Evolutionary conservation across 192 early-diverging fungal genomes (phyloP).

Genomic region (Anaeromyces robustus): DNA sequence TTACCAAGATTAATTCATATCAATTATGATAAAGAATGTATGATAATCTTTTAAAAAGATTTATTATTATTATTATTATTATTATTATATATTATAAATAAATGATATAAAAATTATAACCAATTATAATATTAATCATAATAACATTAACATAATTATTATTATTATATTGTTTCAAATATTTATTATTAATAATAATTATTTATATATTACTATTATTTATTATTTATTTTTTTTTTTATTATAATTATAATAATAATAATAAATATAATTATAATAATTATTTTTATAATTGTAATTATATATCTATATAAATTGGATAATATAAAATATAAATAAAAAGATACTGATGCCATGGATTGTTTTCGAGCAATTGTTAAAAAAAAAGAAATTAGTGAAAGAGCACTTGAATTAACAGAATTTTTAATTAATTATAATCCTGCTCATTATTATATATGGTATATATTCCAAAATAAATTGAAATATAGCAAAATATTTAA

Average conservation of each 20-base stretch:
- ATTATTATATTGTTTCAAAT: no score
- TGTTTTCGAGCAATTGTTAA: conserved; percentile 68
- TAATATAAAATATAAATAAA: not conserved
- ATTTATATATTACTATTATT: no score
- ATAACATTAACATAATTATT: no score
- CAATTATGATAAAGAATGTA: conserved; percentile 62
- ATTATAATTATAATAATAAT: no score
- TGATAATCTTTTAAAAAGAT: no score
- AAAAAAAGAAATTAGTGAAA: conserved; percentile 53
- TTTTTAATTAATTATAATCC: conserved; percentile 72
- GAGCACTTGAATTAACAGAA: conserved; percentile 68
- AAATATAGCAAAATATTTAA: no score
- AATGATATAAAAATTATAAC: no score
- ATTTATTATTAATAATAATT: no score
- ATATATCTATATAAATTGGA: not conserved
- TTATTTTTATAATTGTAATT: not conserved
- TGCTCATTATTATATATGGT: conserved; percentile 90
- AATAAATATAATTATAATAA: no score
- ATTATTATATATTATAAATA: not conserved
- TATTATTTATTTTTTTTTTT: no score
- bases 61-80: not conserved
- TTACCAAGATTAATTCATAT: conserved; percentile 59
- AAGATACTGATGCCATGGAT: conserved; percentile 63
- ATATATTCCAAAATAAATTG: not conserved
- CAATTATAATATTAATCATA: no score